A percentile compares a stretch with the other conserved stretches of the same genome.
Evolutionary conservation across 176 grass and related monocot species (phyloP).

Genomic region (Tillandsia leiboldiana): DNA sequence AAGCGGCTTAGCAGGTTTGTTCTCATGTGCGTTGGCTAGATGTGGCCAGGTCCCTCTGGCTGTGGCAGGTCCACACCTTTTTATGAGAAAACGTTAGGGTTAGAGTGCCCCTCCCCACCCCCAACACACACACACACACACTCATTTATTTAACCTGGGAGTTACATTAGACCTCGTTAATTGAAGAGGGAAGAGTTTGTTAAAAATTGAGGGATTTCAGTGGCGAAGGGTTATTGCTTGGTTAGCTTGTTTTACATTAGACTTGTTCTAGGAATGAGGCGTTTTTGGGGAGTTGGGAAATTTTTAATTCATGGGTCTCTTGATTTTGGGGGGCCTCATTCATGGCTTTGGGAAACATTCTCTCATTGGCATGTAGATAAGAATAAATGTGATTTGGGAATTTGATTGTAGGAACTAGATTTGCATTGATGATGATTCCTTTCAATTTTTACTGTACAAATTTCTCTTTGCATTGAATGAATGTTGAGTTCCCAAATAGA

Average conservation of each 20-base stretch:
- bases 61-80: slow-evolving; percentile 3
- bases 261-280: too few relatives aligned
- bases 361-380: neutral
- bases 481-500: neutral
- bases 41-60: slow-evolving; percentile 1
- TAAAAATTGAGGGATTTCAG: neutral
- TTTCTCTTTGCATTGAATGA: slow-evolving; percentile 5
- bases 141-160: neutral
- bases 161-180: neutral
- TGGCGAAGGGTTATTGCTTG: too few relatives aligned
- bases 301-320: too few relatives aligned
- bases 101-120: too few relatives aligned
- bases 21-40: slow-evolving; percentile 13
- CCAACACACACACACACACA: too few relatives aligned
- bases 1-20: slow-evolving; percentile 22
- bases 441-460: neutral
- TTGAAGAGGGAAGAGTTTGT: neutral
- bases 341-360: neutral
- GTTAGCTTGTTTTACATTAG: too few relatives aligned
- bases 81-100: slow-evolving; percentile 12
- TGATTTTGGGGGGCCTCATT: too few relatives aligned
- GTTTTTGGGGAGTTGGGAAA: too few relatives aligned
- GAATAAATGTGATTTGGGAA: neutral
- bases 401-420: neutral
- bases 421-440: neutral